Conservation (phyloP, 345 rosid species). For the Gossypium sturtianum region DNA sequence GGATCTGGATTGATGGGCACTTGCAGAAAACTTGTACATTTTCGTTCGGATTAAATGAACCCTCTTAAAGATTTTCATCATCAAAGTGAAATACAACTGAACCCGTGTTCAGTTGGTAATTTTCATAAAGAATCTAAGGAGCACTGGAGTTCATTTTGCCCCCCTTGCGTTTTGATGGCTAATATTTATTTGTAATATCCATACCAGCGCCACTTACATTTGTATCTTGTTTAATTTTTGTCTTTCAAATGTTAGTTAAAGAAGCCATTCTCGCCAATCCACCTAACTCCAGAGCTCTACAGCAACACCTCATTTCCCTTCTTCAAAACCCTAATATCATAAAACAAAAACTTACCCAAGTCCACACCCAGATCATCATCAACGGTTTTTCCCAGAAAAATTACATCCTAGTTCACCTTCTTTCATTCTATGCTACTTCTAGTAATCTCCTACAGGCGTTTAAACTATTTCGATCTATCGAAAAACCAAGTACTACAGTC, state of each 20-base stretch:
- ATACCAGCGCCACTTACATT: neutral
- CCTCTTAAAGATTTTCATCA: neutral
- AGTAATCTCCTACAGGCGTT: conserved; percentile 17
- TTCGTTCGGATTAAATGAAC: neutral
- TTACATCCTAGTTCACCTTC: conserved; percentile 27
- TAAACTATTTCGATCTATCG: conserved; percentile 16
- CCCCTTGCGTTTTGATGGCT: too few species aligned
- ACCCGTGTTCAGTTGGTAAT: neutral
- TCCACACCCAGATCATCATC: conserved; percentile 30
- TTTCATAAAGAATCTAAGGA: neutral
- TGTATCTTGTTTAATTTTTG: neutral
- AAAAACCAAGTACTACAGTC: conserved; percentile 30
- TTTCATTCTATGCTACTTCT: conserved; percentile 27
- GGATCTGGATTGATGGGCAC: conserved; percentile 16
- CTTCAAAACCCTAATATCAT: conserved; percentile 18
- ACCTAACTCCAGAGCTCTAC: conserved; percentile 23
- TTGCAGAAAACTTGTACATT: neutral
- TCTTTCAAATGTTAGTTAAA: conserved; percentile 21
- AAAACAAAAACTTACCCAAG: conserved; percentile 14
- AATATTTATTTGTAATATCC: neutral
- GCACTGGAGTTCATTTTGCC: too few species aligned
- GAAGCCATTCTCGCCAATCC: conserved; percentile 12
- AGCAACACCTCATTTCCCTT: conserved; percentile 33
- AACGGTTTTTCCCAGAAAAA: conserved; percentile 32
- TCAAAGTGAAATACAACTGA: neutral